A percentile compares a stretch with the other conserved stretches of the same genome.
Evolutionary conservation across 2,329 filamentous ascomycete species (phyloP).

Genomic region (Neodidymelliopsis sp.): DNA sequence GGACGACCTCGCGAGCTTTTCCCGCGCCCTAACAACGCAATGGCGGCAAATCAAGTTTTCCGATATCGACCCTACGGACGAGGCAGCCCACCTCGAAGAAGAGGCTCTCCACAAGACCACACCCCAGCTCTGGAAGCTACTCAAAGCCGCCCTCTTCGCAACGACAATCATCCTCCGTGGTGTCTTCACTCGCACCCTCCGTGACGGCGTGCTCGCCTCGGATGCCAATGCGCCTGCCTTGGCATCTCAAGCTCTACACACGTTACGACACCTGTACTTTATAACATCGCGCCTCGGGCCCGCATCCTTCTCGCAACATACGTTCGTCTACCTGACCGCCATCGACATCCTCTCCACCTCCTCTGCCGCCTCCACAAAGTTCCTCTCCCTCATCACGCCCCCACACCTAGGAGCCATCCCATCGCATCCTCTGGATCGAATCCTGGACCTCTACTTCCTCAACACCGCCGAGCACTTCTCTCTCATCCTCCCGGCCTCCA

Average conservation of each 20-base stretch:
- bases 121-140: constrained; percentile 75
- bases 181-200: constrained; percentile 70
- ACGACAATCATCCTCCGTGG: constrained; percentile 78
- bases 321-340: constrained; percentile 81
- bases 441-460: constrained; percentile 86
- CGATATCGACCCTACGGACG: constrained; percentile 72
- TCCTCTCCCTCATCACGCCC: constrained; percentile 70
- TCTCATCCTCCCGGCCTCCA: constrained; percentile 68
- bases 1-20: constrained; percentile 73
- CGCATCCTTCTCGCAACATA: constrained; percentile 80
- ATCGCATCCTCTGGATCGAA: constrained; percentile 71
- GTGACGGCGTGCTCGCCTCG: constrained; percentile 62
- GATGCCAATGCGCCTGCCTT: constrained; percentile 69
- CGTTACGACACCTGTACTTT: constrained; percentile 81
- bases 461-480: constrained; percentile 87
- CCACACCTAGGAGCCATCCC: constrained; percentile 64
- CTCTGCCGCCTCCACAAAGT: constrained; percentile 68
- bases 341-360: constrained; percentile 83
- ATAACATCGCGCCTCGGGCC: constrained; percentile 78
- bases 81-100: constrained; percentile 67
- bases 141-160: constrained; percentile 79
- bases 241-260: constrained; percentile 74
- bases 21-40: constrained; percentile 69
- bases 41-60: constrained; percentile 81
- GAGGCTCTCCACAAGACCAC: constrained; percentile 72